Evolutionary conservation across 1,284 basidiomycete genomes (phyloP).

Genomic region (Ceratobasidium papillatum): DNA sequence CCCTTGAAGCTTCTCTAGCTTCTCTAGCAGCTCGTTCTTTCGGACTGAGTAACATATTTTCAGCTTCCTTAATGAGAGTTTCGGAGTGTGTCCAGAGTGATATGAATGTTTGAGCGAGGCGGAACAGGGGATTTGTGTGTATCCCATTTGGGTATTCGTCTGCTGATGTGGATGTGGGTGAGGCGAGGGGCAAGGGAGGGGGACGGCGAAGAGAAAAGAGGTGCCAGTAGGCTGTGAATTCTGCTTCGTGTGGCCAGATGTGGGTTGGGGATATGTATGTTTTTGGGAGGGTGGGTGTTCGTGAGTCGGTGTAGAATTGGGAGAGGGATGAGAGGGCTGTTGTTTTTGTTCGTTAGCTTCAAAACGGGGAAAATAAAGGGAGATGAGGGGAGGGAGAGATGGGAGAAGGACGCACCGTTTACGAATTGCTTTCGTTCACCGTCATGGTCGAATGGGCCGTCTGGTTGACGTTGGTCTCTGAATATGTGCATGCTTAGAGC

Average conservation of each 20-base stretch:
- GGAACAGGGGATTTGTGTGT: slow-evolving; percentile 13
- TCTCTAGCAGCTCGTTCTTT: slow-evolving; percentile 33
- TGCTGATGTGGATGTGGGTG: background rate
- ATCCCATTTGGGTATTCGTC: background rate
- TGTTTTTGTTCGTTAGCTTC: too few relatives aligned
- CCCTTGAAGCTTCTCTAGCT: slow-evolving; percentile 3
- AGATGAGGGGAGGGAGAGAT: background rate
- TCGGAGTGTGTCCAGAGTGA: slow-evolving; percentile 15
- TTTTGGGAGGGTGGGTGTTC: slow-evolving; percentile 34
- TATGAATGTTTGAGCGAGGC: slow-evolving; percentile 9
- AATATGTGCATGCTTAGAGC: slow-evolving; percentile 37
- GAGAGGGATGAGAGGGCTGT: slow-evolving; percentile 26
- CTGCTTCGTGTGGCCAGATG: slow-evolving; percentile 24
- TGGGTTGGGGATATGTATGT: slow-evolving; percentile 29
- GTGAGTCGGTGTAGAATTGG: slow-evolving; percentile 38
- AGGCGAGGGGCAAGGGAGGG: background rate
- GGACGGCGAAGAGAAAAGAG: slow-evolving; percentile 29
- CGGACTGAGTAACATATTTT: slow-evolving; percentile 21
- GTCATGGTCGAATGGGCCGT: slow-evolving; percentile 38
- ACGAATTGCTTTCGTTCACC: slow-evolving; percentile 39
- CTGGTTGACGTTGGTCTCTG: slow-evolving; percentile 34
- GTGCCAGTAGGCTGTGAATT: slow-evolving; percentile 38
- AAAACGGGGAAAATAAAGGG: too few relatives aligned
- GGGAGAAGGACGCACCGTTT: slow-evolving; percentile 11
- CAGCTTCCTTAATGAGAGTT: slow-evolving; percentile 17